Conservation (phyloP, 192 early-diverging fungal genomes). For the Backusella sp. region DNA sequence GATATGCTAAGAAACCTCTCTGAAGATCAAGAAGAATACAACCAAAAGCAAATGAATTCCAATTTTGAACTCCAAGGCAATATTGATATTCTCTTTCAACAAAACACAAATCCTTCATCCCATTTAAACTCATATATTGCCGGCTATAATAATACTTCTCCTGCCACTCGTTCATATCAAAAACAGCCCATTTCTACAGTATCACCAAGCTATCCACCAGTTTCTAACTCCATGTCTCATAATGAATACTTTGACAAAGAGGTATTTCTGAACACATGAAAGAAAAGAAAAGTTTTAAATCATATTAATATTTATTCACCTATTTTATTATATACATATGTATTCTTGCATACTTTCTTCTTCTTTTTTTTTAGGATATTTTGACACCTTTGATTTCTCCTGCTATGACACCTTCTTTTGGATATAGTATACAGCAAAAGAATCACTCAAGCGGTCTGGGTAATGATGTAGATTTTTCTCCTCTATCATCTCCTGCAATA, state of each 20-base stretch:
- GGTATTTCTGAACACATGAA: not conserved
- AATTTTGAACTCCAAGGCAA: not conserved
- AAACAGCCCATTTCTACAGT: not conserved
- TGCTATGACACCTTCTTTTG: slow-evolving; percentile 62
- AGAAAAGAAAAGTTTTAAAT: not conserved
- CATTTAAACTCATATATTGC: slow-evolving; percentile 1
- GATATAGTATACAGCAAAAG: slow-evolving; percentile 39
- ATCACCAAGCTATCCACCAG: not conserved
- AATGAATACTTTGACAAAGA: slow-evolving; percentile 27
- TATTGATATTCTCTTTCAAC: slow-evolving; percentile 11
- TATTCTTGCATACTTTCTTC: not conserved
- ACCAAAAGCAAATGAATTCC: not conserved
- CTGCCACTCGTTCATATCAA: not conserved
- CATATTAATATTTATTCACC: not conserved
- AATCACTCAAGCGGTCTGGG: slow-evolving; percentile 8
- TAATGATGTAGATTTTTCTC: slow-evolving; percentile 52
- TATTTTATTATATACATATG: not conserved
- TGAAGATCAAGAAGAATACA: not conserved
- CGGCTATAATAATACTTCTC: not conserved
- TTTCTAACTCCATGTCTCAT: not conserved
- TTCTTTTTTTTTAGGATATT: slow-evolving; percentile 24
- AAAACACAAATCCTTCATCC: not conserved
- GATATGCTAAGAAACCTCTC: slow-evolving; percentile 15
- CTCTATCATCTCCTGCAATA: slow-evolving; percentile 64
- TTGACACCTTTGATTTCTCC: slow-evolving; percentile 70